Conservation (phyloP, 495 filamentous ascomycete species). For the Podospora appendiculata region DNA sequence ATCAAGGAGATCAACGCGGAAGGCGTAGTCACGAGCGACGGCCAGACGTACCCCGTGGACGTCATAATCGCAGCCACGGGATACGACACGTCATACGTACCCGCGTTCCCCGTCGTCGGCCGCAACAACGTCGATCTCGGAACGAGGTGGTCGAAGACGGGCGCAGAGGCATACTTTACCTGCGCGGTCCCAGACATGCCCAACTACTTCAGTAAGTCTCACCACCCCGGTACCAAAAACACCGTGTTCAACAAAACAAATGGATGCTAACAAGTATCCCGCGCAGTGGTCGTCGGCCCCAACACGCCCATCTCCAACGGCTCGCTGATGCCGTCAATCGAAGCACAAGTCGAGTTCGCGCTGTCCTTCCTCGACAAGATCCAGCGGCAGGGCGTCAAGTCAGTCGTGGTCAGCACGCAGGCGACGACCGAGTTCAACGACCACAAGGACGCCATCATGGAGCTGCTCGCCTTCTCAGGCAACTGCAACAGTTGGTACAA, state of each 20-base stretch:
- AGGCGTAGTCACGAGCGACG: conserved; percentile 36
- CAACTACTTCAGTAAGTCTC: no score
- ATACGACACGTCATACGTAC: no score
- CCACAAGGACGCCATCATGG: conserved; percentile 37
- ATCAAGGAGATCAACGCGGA: conserved; percentile 42
- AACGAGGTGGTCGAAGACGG: no score
- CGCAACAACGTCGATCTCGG: no score
- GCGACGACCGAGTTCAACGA: conserved; percentile 34
- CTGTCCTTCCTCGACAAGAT: conserved; percentile 37
- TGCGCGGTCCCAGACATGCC: no score
- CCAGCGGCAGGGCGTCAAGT: conserved; percentile 38
- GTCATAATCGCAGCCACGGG: no score
- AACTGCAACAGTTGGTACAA: conserved; percentile 45
- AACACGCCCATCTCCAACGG: conserved; percentile 21
- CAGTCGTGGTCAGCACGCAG: conserved; percentile 29
- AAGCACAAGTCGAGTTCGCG: conserved; percentile 23
- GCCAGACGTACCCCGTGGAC: no score
- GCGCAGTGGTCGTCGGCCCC: conserved; percentile 9
- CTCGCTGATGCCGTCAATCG: conserved; percentile 13
- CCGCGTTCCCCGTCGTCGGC: no score
- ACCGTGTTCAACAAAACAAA: no score
- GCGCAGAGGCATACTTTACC: no score
- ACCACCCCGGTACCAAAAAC: no score
- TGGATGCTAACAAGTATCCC: no score
- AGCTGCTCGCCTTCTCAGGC: conserved; percentile 37